A percentile compares a stretch with the other conserved stretches of the same genome.
phyloP scores from a whole-genome alignment of 2,329 filamentous ascomycete species.

The Monosporascus ibericus region DNA sequence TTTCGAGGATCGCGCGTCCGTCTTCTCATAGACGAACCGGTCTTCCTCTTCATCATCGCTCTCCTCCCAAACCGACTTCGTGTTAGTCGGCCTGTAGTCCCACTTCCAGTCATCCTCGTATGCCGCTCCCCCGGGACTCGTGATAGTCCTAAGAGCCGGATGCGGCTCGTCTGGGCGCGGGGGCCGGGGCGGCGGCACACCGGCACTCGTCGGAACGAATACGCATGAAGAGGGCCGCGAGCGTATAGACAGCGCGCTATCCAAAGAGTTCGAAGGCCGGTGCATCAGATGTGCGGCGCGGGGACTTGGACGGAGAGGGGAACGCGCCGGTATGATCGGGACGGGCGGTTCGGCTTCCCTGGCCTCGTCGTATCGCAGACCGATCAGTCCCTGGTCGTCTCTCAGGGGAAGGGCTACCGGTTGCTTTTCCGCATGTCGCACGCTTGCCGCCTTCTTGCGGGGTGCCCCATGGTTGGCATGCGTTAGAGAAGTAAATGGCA shows the following conservation, averaged over 20 bases:
- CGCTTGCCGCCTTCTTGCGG: constrained; percentile 29
- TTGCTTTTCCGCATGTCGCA: constrained; percentile 36
- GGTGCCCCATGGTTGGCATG: constrained; percentile 7
- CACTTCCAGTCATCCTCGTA: constrained; percentile 41
- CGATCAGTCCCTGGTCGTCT: constrained; percentile 45
- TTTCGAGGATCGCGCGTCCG: constrained; percentile 12
- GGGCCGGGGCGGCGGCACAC: constrained; percentile 29
- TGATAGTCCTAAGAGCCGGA: constrained; percentile 41
- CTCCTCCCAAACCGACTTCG: constrained; percentile 33
- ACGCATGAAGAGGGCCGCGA: constrained; percentile 19
- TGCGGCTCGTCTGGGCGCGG: constrained; percentile 46
- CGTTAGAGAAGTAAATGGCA: neutral
- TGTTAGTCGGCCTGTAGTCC: constrained; percentile 42
- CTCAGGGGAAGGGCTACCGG: constrained; percentile 33
- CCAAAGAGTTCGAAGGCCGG: constrained; percentile 8
- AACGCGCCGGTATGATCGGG: constrained; percentile 40
- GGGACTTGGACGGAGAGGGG: constrained; percentile 27
- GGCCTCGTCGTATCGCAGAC: constrained; percentile 56
- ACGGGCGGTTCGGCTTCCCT: constrained; percentile 52
- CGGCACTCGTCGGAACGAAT: constrained; percentile 22
- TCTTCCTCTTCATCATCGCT: constrained; percentile 36
- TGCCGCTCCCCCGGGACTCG: constrained; percentile 16
- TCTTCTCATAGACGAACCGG: constrained; percentile 24
- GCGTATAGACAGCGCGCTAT: constrained; percentile 5
- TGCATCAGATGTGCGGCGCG: constrained; percentile 15